phyloP scores from a whole-genome alignment of 306 rosid species.

The Castanospermum australe region DNA sequence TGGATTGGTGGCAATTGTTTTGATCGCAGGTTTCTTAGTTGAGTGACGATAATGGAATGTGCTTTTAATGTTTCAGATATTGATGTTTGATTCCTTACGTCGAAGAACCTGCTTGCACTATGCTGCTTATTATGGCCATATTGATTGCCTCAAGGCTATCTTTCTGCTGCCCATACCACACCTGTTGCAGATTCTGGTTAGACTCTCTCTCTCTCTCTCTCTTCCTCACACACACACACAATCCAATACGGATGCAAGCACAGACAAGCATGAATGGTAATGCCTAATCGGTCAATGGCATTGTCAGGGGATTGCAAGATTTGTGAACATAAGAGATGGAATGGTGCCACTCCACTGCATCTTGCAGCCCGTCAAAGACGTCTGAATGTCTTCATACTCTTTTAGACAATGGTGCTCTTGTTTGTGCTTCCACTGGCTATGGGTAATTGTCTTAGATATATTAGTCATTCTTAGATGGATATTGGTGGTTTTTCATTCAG shows the following conservation, averaged over 20 bases:
- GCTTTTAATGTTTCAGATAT: slow-evolving; percentile 48
- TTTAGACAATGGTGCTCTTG: slow-evolving; percentile 85
- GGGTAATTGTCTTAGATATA: slow-evolving; percentile 48
- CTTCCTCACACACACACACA: too few relatives aligned
- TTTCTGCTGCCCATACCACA: slow-evolving; percentile 71
- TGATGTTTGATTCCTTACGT: slow-evolving; percentile 80
- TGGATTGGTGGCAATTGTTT: background rate
- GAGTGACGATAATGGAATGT: slow-evolving; percentile 11
- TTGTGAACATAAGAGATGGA: slow-evolving; percentile 89
- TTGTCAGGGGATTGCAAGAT: slow-evolving; percentile 81
- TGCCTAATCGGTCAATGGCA: slow-evolving; percentile 7
- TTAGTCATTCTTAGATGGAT: slow-evolving; percentile 9
- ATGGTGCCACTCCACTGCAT: slow-evolving; percentile 86
- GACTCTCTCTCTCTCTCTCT: slow-evolving; percentile 13
- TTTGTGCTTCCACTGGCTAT: slow-evolving; percentile 64
- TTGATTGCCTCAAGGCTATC: slow-evolving; percentile 74
- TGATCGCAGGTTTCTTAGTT: background rate
- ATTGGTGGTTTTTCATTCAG: slow-evolving; percentile 4
- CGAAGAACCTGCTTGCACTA: slow-evolving; percentile 86
- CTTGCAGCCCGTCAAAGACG: slow-evolving; percentile 73
- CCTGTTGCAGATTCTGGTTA: slow-evolving; percentile 82
- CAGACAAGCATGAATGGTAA: background rate
- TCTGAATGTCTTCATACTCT: slow-evolving; percentile 67
- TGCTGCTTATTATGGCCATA: slow-evolving; percentile 80
- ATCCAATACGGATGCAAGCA: background rate